Percentiles rank a stretch among this genome's conserved stretches.
Conservation (phyloP, 495 filamentous ascomycete genomes). For the Geopyxis carbonaria region DNA sequence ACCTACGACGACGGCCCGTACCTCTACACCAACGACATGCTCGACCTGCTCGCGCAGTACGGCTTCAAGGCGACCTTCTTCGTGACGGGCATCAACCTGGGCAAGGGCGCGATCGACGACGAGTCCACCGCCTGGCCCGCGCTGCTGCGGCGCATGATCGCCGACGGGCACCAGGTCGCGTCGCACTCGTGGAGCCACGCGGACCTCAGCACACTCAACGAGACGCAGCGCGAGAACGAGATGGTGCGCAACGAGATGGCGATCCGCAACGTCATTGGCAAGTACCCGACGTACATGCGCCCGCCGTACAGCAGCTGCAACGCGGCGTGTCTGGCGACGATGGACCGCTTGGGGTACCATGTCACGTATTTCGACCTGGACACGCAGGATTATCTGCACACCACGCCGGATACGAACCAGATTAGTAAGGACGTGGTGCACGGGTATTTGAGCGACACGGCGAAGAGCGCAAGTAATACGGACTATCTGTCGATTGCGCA, state of each 20-base stretch:
- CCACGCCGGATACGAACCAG: slow-evolving; percentile 42
- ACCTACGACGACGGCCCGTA: slow-evolving; percentile 56
- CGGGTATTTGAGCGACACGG: slow-evolving; percentile 32
- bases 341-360: slow-evolving; percentile 58
- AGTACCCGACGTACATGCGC: slow-evolving; percentile 61
- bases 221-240: slow-evolving; percentile 35
- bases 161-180: slow-evolving; percentile 52
- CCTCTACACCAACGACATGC: slow-evolving; percentile 43
- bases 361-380: slow-evolving; percentile 57
- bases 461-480: slow-evolving; percentile 26
- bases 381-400: slow-evolving; percentile 59
- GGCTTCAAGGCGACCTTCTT: slow-evolving; percentile 56
- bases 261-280: slow-evolving; percentile 48
- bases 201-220: slow-evolving; percentile 38
- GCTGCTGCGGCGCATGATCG: slow-evolving; percentile 42
- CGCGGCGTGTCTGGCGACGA: slow-evolving; percentile 39
- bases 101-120: slow-evolving; percentile 36
- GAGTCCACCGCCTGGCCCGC: slow-evolving; percentile 33
- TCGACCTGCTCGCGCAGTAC: slow-evolving; percentile 47
- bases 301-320: slow-evolving; percentile 38
- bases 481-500: slow-evolving; percentile 56
- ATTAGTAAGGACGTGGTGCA: slow-evolving; percentile 57
- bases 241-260: slow-evolving; percentile 55
- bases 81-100: slow-evolving; percentile 49
- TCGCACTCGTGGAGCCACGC: slow-evolving; percentile 59